Evolutionary conservation across 495 filamentous ascomycete species (phyloP).

Genomic region (Cladorrhinum samala): DNA sequence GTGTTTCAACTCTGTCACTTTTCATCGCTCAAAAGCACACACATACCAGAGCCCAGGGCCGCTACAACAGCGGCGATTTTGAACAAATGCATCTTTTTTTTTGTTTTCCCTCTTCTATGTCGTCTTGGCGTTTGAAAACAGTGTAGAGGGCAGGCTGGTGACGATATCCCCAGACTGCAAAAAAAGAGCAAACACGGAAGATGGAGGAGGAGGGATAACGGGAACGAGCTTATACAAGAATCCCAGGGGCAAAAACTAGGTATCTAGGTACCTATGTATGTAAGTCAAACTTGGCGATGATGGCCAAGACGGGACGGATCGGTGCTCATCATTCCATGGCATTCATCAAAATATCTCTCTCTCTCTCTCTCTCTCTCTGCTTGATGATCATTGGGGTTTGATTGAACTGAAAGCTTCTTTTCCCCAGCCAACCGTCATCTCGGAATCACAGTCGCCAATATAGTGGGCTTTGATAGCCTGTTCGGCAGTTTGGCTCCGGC

Average conservation of each 20-base stretch:
- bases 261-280: neutral
- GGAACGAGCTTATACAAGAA: neutral
- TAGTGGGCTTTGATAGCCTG: conserved; percentile 20
- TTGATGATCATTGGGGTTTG: neutral
- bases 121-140: neutral
- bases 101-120: neutral
- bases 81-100: conserved; percentile 21
- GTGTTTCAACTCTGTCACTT: neutral
- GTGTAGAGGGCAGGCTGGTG: neutral
- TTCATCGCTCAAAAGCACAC: neutral
- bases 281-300: neutral
- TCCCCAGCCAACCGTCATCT: conserved; percentile 7
- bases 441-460: conserved; percentile 14
- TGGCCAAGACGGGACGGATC: conserved; percentile 13
- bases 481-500: conserved; percentile 17
- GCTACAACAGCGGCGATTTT: conserved; percentile 9
- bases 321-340: neutral
- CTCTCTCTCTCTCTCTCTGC: no score
- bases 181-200: no score
- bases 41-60: conserved; percentile 25
- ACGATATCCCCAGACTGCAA: neutral
- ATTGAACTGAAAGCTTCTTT: neutral
- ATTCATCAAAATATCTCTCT: no score
- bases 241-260: neutral
- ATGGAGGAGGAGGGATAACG: neutral